Conservation (phyloP, 1,284 basidiomycete genomes). For the Tilletia horrida region DNA sequence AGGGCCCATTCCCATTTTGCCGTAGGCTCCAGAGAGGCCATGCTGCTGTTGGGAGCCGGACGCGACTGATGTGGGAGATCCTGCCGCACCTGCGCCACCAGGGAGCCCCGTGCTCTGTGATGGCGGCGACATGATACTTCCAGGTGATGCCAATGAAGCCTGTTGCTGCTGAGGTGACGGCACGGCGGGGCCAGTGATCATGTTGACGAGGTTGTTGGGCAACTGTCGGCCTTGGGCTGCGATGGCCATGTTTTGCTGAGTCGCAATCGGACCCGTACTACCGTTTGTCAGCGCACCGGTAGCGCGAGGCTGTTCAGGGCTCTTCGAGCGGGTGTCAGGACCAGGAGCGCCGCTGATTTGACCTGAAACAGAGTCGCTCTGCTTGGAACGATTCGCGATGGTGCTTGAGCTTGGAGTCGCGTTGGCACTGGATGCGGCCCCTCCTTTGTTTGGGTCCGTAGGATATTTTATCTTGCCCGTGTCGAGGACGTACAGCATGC, state of each 20-base stretch:
- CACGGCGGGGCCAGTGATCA: constrained; percentile 12
- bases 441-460: constrained; percentile 36
- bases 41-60: constrained; percentile 10
- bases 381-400: constrained; percentile 9
- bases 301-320: constrained; percentile 23
- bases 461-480: constrained; percentile 55
- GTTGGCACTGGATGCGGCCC: constrained; percentile 18
- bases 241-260: no score
- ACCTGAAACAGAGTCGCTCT: neutral
- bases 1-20: neutral
- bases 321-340: neutral
- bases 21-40: neutral
- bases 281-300: no score
- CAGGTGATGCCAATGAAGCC: neutral
- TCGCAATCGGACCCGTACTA: no score
- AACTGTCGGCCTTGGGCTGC: neutral
- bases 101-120: constrained; percentile 9
- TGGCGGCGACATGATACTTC: constrained; percentile 17
- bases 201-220: constrained; percentile 18
- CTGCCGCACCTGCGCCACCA: constrained; percentile 9
- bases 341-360: neutral
- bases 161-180: constrained; percentile 18
- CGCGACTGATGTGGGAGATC: constrained; percentile 10
- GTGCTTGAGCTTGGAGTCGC: neutral
- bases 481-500: constrained; percentile 69